Evolutionary conservation across 441 rosid species (phyloP), one percentile per base, ranked within the genome.

Genomic region (Brassica hybrid): DNA sequence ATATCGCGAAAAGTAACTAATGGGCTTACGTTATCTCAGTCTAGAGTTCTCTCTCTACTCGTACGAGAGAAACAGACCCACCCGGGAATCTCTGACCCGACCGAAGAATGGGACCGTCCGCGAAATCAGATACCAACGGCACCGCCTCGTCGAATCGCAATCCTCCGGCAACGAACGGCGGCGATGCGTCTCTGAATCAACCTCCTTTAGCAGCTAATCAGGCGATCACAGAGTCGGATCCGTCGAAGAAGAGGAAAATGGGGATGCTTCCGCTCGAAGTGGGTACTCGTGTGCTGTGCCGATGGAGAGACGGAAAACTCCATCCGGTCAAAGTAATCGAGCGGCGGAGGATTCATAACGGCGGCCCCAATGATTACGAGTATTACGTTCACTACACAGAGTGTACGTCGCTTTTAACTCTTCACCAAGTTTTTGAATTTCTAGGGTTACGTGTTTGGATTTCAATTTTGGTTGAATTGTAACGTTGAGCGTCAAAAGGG

Each of bases 251-350:
- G 87, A 86, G 96, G 85, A 90, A 63, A 77, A 65, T 81, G 75
- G 83, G 91, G 59, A 67, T 85, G 80, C 87, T 87, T 5, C 97
- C 97, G 4, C 86, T 92, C 56, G 98, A 94, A 80, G 98, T 92
- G 4, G 97, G 98, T 16, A 92, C 97, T 70, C 94, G 94, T 64
- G 98, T 92, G 16, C 71, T 90, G 97, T 92, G 98, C 83, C 96
- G 97, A 2, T 92, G 98, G 98, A 86, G 98, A 72, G 97, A 94
- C 83, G 89, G 89, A 18, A 94, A 94, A 82, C 90, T 80, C 80
- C 98, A 94, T 71, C 97, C 94, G 5, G 97, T 94, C 10, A 94
- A 94, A 81, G 97, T 94, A 68, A 94, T 92, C 74, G 97, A 94
- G 76, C 94, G 98, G 36, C 91, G 98, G n/a, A 89, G 83, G 86